Percentiles rank a stretch among this genome's conserved stretches.
These are phyloP conservation scores for Penicillium polonicum DNA, from an alignment of 2,329 filamentous ascomycete species.

Conservation along the genomic window DNA sequence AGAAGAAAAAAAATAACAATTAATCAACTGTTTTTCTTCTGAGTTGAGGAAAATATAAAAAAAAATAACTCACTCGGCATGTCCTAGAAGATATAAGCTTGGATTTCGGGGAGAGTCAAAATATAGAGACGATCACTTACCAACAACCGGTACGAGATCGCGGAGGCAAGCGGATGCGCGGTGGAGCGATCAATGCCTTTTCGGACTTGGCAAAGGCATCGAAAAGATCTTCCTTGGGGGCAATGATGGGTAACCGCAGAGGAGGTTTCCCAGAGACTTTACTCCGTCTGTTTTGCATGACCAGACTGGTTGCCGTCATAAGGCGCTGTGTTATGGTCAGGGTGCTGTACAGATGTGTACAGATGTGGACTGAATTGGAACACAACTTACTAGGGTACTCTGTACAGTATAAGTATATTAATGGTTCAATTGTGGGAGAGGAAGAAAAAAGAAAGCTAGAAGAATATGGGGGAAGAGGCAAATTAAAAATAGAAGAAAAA, in stretches of 20 bases:
- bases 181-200: slow-evolving; percentile 35
- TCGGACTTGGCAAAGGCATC: slow-evolving; percentile 30
- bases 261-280: slow-evolving; percentile 40
- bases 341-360: slow-evolving; percentile 15
- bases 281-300: slow-evolving; percentile 40
- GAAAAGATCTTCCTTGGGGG: slow-evolving; percentile 43
- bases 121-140: slow-evolving; percentile 33
- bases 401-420: neutral
- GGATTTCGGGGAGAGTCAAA: neutral
- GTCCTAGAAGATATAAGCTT: slow-evolving; percentile 36
- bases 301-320: slow-evolving; percentile 35
- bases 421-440: neutral
- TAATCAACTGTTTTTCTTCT: slow-evolving; percentile 1
- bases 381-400: neutral
- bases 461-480: neutral
- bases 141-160: slow-evolving; percentile 56
- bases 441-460: neutral
- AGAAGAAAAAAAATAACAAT: slow-evolving; percentile 13
- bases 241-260: slow-evolving; percentile 45
- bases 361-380: slow-evolving; percentile 10
- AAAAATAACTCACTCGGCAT: slow-evolving; percentile 39
- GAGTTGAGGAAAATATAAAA: neutral
- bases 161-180: slow-evolving; percentile 51
- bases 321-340: slow-evolving; percentile 14
- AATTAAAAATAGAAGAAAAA: neutral